Conservation (phyloP, 2,329 filamentous ascomycete species). For the Fusarium tjaetaba region DNA sequence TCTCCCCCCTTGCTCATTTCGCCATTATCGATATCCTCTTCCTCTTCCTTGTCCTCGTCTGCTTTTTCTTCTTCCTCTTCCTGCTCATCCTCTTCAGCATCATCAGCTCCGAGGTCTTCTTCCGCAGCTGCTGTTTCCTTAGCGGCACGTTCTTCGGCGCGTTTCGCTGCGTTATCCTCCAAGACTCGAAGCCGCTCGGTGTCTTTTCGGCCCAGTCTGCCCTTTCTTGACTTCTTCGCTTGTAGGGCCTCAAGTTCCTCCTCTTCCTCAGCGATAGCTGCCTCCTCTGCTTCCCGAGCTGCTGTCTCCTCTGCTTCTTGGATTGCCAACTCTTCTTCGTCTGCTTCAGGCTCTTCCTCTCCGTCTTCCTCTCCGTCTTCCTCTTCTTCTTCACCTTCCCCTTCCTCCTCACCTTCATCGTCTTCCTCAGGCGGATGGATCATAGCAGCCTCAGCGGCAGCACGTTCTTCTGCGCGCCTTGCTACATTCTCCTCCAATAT, state of each 20-base stretch:
- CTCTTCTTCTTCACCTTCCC: neutral
- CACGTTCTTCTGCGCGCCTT: slow-evolving; percentile 40
- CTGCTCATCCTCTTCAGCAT: slow-evolving; percentile 41
- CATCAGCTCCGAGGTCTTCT: neutral
- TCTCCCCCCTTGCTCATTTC: neutral
- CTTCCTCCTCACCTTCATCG: neutral
- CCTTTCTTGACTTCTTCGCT: slow-evolving; percentile 39
- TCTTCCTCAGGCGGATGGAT: slow-evolving; percentile 34
- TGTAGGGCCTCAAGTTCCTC: slow-evolving; percentile 20
- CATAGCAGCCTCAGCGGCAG: slow-evolving; percentile 14
- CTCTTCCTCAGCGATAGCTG: slow-evolving; percentile 27
- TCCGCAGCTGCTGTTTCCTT: slow-evolving; percentile 28
- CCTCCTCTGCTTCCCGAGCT: slow-evolving; percentile 26
- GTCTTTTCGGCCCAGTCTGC: slow-evolving; percentile 40
- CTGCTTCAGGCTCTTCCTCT: neutral
- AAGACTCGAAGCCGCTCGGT: slow-evolving; percentile 35
- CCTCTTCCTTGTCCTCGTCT: neutral
- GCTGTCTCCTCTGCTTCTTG: slow-evolving; percentile 35
- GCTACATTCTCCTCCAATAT: slow-evolving; percentile 20
- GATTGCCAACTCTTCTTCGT: neutral
- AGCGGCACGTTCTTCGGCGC: slow-evolving; percentile 36
- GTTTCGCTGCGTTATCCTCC: slow-evolving; percentile 27
- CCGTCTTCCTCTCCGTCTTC: accelerated
- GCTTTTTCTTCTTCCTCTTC: neutral
- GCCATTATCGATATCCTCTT: neutral